Base-by-base conservation (phyloP, 257 asterid genomes). In the Solanum sparsipilum region DNA sequence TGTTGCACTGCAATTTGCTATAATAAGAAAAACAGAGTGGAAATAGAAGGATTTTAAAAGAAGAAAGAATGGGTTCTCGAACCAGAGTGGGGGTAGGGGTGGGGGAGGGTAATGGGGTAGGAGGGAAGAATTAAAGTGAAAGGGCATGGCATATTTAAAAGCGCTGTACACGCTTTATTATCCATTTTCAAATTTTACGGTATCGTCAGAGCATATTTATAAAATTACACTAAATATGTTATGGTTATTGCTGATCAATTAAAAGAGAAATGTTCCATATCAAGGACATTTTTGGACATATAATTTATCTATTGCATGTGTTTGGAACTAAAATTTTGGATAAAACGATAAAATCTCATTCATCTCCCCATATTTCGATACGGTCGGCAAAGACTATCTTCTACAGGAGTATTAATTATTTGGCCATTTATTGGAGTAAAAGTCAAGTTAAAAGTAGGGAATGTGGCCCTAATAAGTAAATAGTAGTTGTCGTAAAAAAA, bases 91-190 rank as follows among this genome's bases (percentile, higher is more conserved):
- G 11, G 27, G 32, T 9, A 27, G 34, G 20, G 13, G n/a, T 0
- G 20, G 48, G 71, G 35, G 12, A 12, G 3, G 12, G 44, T 1
- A 52, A n/a, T 20, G 63, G 88, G 90, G 83, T 86, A 86, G 85
- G 78, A 86, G 75, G 88, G 92, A 86, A 32, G 93, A 86, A 32
- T 88, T 89, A 88, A 85, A 88, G 75, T 73, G 72, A 11, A 58
- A 29, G 74, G 82, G 38, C 38, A 74, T 81, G 88, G 88, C 90
- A 89, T 88, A 90, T 90, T 86, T 78, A 90, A 88, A 88, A 89
- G 88, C 88, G 93, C 90, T 88, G 86, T 84, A 87, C 93, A 89
- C 76, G 52, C 9, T 36, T 74, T 21, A 74, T 35, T 10, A 10
- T 74, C 21, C 29, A 16, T 34, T 72, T 32, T 74, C 83, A 36